Conservation (phyloP, 352 stramenopile species). For the Phytophthora pini region DNA sequence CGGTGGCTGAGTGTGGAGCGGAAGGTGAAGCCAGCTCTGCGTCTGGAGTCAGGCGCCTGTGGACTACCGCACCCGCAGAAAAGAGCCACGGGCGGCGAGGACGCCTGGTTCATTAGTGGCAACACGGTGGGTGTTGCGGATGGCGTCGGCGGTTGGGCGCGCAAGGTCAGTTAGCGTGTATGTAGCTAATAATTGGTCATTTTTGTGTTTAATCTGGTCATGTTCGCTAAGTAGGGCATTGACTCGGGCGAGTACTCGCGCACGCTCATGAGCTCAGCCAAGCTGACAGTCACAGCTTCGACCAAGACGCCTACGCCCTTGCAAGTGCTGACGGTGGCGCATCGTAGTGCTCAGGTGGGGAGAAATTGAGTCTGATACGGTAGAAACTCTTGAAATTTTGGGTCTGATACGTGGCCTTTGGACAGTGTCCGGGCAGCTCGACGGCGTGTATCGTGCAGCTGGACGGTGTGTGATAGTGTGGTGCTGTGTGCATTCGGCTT, state of each 20-base stretch:
- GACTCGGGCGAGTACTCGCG: slow-evolving; percentile 91
- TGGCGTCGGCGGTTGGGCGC: slow-evolving; percentile 87
- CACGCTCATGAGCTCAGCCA: slow-evolving; percentile 72
- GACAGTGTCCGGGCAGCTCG: slow-evolving; percentile 78
- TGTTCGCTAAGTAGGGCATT: slow-evolving; percentile 53
- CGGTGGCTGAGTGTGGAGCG: slow-evolving; percentile 29
- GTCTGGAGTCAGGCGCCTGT: slow-evolving; percentile 71
- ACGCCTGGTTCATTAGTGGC: slow-evolving; percentile 84
- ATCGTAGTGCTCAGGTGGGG: slow-evolving; percentile 64
- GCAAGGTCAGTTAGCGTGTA: slow-evolving; percentile 55
- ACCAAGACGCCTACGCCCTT: slow-evolving; percentile 55
- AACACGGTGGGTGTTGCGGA: slow-evolving; percentile 87
- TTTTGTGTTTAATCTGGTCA: not conserved
- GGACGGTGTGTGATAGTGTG: slow-evolving; percentile 45
- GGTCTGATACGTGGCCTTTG: slow-evolving; percentile 9
- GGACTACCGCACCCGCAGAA: slow-evolving; percentile 88
- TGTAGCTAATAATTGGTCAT: not conserved
- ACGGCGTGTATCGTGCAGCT: slow-evolving; percentile 88
- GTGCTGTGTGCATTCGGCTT: not conserved
- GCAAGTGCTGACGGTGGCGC: slow-evolving; percentile 73
- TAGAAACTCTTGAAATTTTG: not conserved
- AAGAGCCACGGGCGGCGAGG: slow-evolving; percentile 80
- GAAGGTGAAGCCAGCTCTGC: slow-evolving; percentile 37
- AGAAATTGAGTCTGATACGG: not conserved
- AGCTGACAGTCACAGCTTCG: slow-evolving; percentile 25